Evolutionary conservation across 306 rosid species (phyloP).

Genomic region (Carpinus fangiana): DNA sequence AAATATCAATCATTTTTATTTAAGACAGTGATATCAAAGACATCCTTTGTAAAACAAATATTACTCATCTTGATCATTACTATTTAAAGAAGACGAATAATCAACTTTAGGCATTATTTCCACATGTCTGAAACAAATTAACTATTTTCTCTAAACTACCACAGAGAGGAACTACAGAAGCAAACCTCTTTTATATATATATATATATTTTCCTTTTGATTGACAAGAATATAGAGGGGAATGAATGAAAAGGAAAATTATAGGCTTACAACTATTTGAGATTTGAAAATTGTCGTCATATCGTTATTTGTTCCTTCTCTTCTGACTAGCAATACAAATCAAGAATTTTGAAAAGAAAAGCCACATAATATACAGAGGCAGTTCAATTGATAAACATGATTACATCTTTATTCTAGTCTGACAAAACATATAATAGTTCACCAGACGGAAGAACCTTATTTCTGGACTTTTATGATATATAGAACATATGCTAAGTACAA

Average conservation of each 20-base stretch:
- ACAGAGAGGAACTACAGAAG: no score
- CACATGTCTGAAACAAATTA: background rate
- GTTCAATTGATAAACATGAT: slow-evolving; percentile 26
- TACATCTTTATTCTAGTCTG: slow-evolving; percentile 9
- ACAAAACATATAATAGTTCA: background rate
- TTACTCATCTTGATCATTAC: background rate
- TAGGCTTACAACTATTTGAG: background rate
- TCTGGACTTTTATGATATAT: slow-evolving; percentile 9
- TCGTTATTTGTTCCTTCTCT: background rate
- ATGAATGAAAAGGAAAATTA: background rate
- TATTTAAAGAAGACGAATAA: background rate
- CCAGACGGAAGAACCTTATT: slow-evolving; percentile 11
- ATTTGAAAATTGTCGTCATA: background rate
- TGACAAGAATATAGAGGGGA: background rate
- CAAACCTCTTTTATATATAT: background rate
- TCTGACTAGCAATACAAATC: background rate
- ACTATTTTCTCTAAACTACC: no score
- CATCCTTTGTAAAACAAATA: background rate
- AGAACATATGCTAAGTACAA: background rate
- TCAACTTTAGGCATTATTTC: background rate
- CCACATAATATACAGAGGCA: slow-evolving; percentile 11
- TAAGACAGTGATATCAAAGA: background rate
- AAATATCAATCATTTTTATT: background rate
- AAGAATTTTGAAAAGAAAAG: slow-evolving; percentile 7
- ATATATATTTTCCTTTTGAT: background rate